Conservation (phyloP, 75 land plant species). For the Selaginella tamariscina region DNA sequence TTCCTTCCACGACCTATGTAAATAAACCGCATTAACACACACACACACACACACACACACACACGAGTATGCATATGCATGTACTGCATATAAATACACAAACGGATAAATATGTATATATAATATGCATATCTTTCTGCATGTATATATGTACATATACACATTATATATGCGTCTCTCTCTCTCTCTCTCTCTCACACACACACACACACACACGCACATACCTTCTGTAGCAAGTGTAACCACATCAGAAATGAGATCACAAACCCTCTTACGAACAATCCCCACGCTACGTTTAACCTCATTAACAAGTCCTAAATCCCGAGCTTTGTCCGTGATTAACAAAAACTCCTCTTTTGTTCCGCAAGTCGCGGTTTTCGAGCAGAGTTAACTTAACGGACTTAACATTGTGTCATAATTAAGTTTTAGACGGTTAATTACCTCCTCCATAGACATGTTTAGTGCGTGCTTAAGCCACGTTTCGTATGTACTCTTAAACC, state of each 20-base stretch:
- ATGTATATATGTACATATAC: too few relatives aligned
- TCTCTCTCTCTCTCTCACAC: too few relatives aligned
- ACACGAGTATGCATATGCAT: too few relatives aligned
- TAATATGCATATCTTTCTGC: too few relatives aligned
- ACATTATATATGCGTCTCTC: too few relatives aligned
- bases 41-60: too few relatives aligned
- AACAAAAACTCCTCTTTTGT: background rate
- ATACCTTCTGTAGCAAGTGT: background rate
- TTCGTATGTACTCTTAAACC: background rate
- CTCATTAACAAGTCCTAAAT: background rate
- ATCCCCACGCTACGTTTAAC: background rate
- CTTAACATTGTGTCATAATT: background rate
- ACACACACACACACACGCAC: too few relatives aligned
- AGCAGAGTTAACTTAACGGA: background rate
- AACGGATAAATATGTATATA: too few relatives aligned
- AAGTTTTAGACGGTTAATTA: background rate
- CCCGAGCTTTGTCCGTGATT: background rate
- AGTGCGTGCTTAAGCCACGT: background rate
- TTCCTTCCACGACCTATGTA: too few relatives aligned
- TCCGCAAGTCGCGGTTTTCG: background rate
- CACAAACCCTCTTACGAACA: background rate
- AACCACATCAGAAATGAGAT: background rate
- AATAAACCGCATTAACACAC: too few relatives aligned
- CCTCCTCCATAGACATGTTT: background rate
- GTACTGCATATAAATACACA: too few relatives aligned